Base-by-base conservation (phyloP, 78 protist species). In the Pigoraptor vietnamica region DNA sequence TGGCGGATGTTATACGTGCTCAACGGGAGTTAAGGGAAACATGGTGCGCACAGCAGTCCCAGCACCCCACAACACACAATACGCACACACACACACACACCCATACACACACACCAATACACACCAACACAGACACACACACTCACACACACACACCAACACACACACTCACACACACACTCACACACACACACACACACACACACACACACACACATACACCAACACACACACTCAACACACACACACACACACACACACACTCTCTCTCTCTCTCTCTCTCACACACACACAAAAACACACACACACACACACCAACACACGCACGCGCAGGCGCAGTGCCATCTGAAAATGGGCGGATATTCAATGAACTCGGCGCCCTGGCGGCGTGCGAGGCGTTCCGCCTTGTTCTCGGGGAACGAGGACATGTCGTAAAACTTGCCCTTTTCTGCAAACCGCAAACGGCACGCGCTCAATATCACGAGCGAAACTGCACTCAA, bases 1-100 rank as follows among this genome's bases (percentile, higher is more conserved):
- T 94, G 95, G 1, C 90, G 89, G 34, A 39, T 90, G 79, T 93
- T 92, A 48, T 92, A 67, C 39, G 23, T 83, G 83, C 32, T 79
- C 10, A n/a, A 40, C 2, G 25, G 56, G 14, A 40, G 56, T 40
- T 40, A 23, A 25, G 83, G 24, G 9, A 24, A 23, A 25, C 21
- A 25, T 23, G 83, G 1, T 34, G 87, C 38, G 34, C 1, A 34
- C 87, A 34, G 39, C 38, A 6, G 34, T 24, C 25, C 35, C 9
- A 29, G 25, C 40, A 35, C 38, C 37, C 38, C 19, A 2, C 35
- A 0, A 6, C 88, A n/a, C 35, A 35, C 88, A 83, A 6, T 37
- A 29, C 34, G 23, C 67, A 35, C 38, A n/a, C 35, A 35, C 38
- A 6, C 67, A 48, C 67, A 48, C 6, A 48, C 67, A 48, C 67